phyloP scores from a whole-genome alignment of 495 filamentous ascomycete species.

The Podospora fimiseda region DNA sequence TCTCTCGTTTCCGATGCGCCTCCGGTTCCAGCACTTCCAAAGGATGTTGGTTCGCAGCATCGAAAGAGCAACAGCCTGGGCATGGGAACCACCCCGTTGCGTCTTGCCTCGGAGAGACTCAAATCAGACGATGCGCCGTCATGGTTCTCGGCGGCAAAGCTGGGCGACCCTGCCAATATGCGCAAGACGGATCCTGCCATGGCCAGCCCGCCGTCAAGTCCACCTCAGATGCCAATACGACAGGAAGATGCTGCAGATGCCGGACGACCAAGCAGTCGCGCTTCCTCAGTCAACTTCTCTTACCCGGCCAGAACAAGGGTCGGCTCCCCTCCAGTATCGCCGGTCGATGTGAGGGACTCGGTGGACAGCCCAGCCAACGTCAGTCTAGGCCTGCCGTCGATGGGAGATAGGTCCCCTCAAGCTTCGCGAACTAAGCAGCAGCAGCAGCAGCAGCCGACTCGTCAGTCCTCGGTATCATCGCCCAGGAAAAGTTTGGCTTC shows the following conservation, averaged over 20 bases:
- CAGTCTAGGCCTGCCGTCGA: background rate
- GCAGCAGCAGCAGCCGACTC: conserved; percentile 2
- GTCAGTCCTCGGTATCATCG: background rate
- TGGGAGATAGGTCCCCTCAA: background rate
- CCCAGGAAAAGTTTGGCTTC: conserved; percentile 20
- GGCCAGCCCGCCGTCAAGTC: conserved; percentile 31
- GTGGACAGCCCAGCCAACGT: background rate
- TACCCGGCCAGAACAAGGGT: conserved; percentile 50
- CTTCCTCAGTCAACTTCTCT: conserved; percentile 76
- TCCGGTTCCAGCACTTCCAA: conserved; percentile 68
- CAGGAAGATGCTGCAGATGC: conserved; percentile 13
- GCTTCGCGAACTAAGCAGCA: background rate
- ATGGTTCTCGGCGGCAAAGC: conserved; percentile 36
- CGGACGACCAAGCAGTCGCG: conserved; percentile 51
- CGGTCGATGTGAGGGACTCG: conserved; percentile 3
- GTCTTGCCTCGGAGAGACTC: conserved; percentile 40
- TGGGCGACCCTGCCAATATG: conserved; percentile 38
- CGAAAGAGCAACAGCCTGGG: conserved; percentile 25
- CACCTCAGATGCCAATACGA: conserved; percentile 15
- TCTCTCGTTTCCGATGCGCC: conserved; percentile 44
- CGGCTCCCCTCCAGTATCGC: conserved; percentile 29
- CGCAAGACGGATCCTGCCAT: conserved; percentile 38
- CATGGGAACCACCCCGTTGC: conserved; percentile 32
- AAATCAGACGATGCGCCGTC: conserved; percentile 27
- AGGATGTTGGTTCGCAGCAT: conserved; percentile 28